These are phyloP conservation scores for Pythium angustatum DNA, from an alignment of 352 stramenopile genomes.

Conservation along the genomic window DNA sequence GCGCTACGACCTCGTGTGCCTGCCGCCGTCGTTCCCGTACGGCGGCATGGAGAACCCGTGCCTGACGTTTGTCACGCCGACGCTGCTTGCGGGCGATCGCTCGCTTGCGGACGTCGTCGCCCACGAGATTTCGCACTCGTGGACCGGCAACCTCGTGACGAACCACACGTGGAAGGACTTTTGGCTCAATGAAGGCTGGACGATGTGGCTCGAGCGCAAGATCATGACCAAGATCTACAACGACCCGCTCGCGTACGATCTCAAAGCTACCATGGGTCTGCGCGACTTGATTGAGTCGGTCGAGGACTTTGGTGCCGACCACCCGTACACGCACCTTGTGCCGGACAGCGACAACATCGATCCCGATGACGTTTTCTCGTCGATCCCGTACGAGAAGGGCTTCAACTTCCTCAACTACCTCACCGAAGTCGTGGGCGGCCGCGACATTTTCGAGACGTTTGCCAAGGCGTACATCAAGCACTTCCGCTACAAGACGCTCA, in stretches of 20 bases:
- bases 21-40: slow-evolving; percentile 92
- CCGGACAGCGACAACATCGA: slow-evolving; percentile 78
- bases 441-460: slow-evolving; percentile 56
- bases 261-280: slow-evolving; percentile 30
- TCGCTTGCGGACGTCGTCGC: slow-evolving; percentile 96
- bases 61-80: slow-evolving; percentile 97
- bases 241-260: slow-evolving; percentile 15
- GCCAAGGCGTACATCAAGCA: slow-evolving; percentile 83
- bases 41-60: slow-evolving; percentile 98
- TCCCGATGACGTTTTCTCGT: slow-evolving; percentile 89
- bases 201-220: slow-evolving; percentile 95
- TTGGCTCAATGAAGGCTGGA: slow-evolving; percentile 99
- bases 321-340: slow-evolving; percentile 72
- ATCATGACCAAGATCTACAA: slow-evolving; percentile 40
- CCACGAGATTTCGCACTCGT: slow-evolving; percentile 64
- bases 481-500: slow-evolving; percentile 82
- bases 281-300: slow-evolving; percentile 28
- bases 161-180: slow-evolving; percentile 96
- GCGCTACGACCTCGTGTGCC: slow-evolving; percentile 97
- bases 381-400: slow-evolving; percentile 83
- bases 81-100: slow-evolving; percentile 92
- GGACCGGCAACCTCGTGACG: slow-evolving; percentile 50
- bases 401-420: slow-evolving; percentile 48
- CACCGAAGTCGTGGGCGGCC: slow-evolving; percentile 33
- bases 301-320: slow-evolving; percentile 34